phyloP scores from a whole-genome alignment of 495 filamentous ascomycete species.

The Penicillium desertorum region DNA sequence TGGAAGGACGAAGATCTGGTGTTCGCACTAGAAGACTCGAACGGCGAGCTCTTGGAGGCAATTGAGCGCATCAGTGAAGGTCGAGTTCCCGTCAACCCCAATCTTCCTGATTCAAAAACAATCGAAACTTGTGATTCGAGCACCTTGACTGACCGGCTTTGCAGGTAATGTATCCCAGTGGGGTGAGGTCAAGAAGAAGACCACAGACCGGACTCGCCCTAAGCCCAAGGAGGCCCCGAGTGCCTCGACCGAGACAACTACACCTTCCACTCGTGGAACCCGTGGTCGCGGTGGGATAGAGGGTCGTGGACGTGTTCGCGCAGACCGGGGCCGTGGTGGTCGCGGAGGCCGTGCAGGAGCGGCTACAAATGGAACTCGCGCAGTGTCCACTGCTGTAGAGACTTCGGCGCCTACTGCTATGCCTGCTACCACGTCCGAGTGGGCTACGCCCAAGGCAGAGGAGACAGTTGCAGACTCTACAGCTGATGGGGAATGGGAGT shows the following conservation, averaged over 20 bases:
- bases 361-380: conserved; percentile 52
- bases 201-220: conserved; percentile 75
- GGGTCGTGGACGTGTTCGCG: conserved; percentile 65
- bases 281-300: conserved; percentile 68
- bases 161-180: conserved; percentile 88
- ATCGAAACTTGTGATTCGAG: not conserved
- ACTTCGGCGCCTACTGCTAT: conserved; percentile 31
- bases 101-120: not conserved
- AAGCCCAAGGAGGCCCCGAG: conserved; percentile 75
- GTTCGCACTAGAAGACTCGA: conserved; percentile 85
- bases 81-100: conserved; percentile 40
- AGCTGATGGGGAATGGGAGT: conserved; percentile 27
- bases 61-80: conserved; percentile 91
- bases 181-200: conserved; percentile 92
- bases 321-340: conserved; percentile 72
- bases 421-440: conserved; percentile 40
- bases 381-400: conserved; percentile 33
- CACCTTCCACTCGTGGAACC: conserved; percentile 58
- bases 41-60: conserved; percentile 80
- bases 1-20: conserved; percentile 92
- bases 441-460: conserved; percentile 34
- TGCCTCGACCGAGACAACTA: conserved; percentile 47
- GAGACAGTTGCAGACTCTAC: conserved; percentile 34
- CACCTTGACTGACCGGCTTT: conserved; percentile 27
- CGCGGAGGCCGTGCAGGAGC: conserved; percentile 63